Conservation (phyloP, 345 rosid species). For the Camelina laxa region DNA sequence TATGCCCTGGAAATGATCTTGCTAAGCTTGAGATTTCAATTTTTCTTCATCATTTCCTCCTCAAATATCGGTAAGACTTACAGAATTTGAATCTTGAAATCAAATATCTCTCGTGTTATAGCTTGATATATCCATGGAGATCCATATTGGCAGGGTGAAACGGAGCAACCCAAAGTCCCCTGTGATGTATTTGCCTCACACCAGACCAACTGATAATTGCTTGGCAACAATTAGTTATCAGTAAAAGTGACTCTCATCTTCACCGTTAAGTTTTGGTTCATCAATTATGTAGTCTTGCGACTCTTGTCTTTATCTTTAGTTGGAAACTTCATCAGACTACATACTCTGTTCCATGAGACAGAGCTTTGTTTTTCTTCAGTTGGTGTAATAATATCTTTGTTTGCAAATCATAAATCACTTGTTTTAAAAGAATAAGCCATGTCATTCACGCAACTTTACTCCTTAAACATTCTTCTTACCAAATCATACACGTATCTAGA, state of each 20-base stretch:
- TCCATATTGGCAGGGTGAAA: constrained; percentile 39
- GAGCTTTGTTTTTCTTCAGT: constrained; percentile 1
- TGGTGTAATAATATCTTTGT: neutral
- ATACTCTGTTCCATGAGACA: constrained; percentile 40
- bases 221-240: constrained; percentile 46
- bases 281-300: neutral
- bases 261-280: neutral
- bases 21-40: constrained; percentile 60
- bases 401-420: neutral
- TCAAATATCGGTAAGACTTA: constrained; percentile 47
- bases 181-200: constrained; percentile 43
- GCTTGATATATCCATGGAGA: neutral
- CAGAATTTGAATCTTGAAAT: constrained; percentile 7
- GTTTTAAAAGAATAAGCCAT: neutral
- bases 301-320: neutral
- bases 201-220: constrained; percentile 48
- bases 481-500: neutral
- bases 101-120: neutral
- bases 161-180: constrained; percentile 40
- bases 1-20: constrained; percentile 59
- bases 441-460: neutral
- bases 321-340: neutral
- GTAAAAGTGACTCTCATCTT: constrained; percentile 25
- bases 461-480: neutral
- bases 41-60: constrained; percentile 57